phyloP scores from a whole-genome alignment of 2,329 filamentous ascomycete genomes.

The Dichotomopilus funicola region DNA sequence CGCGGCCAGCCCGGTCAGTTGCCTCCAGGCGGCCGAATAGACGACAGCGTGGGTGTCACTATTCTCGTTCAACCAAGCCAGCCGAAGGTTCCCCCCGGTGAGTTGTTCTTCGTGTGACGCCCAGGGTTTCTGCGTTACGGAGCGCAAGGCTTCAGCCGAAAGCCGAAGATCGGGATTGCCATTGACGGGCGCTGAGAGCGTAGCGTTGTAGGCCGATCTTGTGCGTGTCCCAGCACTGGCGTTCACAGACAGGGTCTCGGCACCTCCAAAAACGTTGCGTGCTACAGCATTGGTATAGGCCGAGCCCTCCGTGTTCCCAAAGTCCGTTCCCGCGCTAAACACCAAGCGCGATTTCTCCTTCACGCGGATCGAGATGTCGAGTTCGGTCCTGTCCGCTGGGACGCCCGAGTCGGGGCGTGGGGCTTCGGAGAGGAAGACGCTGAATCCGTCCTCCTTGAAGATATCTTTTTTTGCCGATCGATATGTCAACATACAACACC shows the following conservation, averaged over 20 bases:
- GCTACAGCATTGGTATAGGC: slow-evolving; percentile 82
- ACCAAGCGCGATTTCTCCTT: slow-evolving; percentile 76
- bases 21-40: slow-evolving; percentile 80
- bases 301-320: slow-evolving; percentile 89
- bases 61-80: slow-evolving; percentile 62
- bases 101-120: slow-evolving; percentile 88
- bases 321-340: slow-evolving; percentile 89
- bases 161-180: slow-evolving; percentile 77
- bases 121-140: slow-evolving; percentile 83
- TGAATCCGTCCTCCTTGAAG: slow-evolving; percentile 74
- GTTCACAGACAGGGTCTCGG: slow-evolving; percentile 81
- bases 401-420: slow-evolving; percentile 59
- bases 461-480: slow-evolving; percentile 53
- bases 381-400: slow-evolving; percentile 64
- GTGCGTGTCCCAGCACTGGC: slow-evolving; percentile 86
- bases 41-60: slow-evolving; percentile 70
- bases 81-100: slow-evolving; percentile 67
- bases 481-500: neutral
- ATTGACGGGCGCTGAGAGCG: slow-evolving; percentile 73
- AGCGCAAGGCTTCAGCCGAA: slow-evolving; percentile 73
- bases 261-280: slow-evolving; percentile 91
- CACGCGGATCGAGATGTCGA: slow-evolving; percentile 73
- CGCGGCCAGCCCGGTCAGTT: slow-evolving; percentile 70
- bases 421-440: slow-evolving; percentile 74
- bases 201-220: slow-evolving; percentile 81